A percentile compares a stretch with the other conserved stretches of the same genome.
phyloP scores from a whole-genome alignment of 1,284 basidiomycete species.

The Moesziomyces aphidis region DNA sequence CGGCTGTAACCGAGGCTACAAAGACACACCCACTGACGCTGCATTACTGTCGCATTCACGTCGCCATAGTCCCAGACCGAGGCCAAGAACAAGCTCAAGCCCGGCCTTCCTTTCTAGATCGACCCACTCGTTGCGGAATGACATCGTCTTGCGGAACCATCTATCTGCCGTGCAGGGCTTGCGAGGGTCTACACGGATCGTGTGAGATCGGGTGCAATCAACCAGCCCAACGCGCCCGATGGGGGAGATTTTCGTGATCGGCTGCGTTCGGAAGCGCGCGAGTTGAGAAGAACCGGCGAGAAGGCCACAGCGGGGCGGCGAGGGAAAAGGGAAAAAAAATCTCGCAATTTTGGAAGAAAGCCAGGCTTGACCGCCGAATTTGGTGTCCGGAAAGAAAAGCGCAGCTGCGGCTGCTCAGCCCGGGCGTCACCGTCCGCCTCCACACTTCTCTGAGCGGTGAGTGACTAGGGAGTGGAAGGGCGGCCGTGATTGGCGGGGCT shows the following conservation, averaged over 20 bases:
- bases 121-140: too few relatives aligned
- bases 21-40: neutral
- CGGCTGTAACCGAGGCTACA: too few relatives aligned
- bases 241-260: slow-evolving; percentile 16
- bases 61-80: slow-evolving; percentile 15
- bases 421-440: neutral
- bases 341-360: slow-evolving; percentile 8
- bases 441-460: neutral
- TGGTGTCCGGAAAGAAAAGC: neutral
- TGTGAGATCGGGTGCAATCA: slow-evolving; percentile 6
- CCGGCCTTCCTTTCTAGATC: slow-evolving; percentile 38
- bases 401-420: neutral
- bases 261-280: slow-evolving; percentile 6
- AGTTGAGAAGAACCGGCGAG: slow-evolving; percentile 2
- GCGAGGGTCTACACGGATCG: neutral
- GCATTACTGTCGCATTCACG: too few relatives aligned
- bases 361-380: neutral
- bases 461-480: neutral
- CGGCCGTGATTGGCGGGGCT: neutral
- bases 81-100: slow-evolving; percentile 40
- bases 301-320: neutral
- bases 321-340: slow-evolving; percentile 1
- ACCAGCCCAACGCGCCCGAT: neutral
- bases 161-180: too few relatives aligned
- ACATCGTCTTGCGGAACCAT: too few relatives aligned